Evolutionary conservation across 2,329 filamentous ascomycete genomes (phyloP).

Genomic region (Aplosporella prunicola): DNA sequence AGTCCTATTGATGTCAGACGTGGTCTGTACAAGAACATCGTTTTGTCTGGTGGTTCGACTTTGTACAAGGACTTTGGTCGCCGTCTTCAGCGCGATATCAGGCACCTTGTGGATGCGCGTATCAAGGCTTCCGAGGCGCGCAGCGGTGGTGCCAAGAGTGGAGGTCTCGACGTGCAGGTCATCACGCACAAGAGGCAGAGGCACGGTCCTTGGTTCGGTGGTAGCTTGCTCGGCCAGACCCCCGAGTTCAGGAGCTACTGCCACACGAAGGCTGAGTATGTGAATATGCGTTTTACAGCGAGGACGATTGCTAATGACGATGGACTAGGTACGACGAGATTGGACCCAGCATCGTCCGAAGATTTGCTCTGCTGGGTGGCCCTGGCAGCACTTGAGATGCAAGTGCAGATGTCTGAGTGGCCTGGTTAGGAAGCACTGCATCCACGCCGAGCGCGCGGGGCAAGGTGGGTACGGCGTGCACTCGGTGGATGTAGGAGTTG

Average conservation of each 20-base stretch:
- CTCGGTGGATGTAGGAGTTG: too few relatives aligned
- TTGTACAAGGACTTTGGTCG: conserved; percentile 98
- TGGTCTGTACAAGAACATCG: conserved; percentile 99
- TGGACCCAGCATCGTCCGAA: conserved; percentile 85
- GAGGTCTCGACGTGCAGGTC: conserved; percentile 91
- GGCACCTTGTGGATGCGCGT: conserved; percentile 85
- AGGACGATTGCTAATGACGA: conserved; percentile 42
- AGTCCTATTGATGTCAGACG: conserved; percentile 95
- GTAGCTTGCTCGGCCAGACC: conserved; percentile 90
- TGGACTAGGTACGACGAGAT: conserved; percentile 12
- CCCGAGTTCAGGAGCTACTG: conserved; percentile 98
- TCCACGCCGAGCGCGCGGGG: background rate
- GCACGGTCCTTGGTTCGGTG: conserved; percentile 97
- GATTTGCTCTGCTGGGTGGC: conserved; percentile 87
- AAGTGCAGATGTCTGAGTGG: background rate
- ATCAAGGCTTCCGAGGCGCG: conserved; percentile 86
- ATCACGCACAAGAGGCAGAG: conserved; percentile 96
- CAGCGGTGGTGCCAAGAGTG: conserved; percentile 85
- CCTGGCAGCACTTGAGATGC: conserved; percentile 73
- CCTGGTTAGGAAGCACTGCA: background rate
- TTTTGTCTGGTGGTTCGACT: conserved; percentile 91
- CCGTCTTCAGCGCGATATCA: conserved; percentile 91
- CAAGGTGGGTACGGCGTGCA: too few relatives aligned
- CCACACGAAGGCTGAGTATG: conserved; percentile 59
- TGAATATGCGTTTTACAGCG: too few relatives aligned